Conservation (phyloP, 176 grass and related monocot species). For the Eleusine coracana region DNA sequence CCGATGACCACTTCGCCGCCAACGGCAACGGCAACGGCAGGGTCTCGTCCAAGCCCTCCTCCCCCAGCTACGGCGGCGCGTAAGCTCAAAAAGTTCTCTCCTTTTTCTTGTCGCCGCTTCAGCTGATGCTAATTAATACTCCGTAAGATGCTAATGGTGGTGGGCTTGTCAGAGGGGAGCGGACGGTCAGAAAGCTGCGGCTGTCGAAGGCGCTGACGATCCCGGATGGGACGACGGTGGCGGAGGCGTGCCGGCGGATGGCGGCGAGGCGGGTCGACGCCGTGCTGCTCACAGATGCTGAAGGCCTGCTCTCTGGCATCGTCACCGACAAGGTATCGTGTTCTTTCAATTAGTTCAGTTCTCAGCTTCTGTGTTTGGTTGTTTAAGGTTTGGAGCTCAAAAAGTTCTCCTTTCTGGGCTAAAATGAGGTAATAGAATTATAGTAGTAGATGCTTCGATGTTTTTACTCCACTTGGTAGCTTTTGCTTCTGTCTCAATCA, state of each 20-base stretch:
- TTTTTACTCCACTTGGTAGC: slow-evolving; percentile 20
- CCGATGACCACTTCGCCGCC: slow-evolving; percentile 21
- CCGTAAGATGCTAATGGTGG: neutral
- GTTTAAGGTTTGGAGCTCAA: neutral
- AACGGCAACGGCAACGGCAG: slow-evolving; percentile 34
- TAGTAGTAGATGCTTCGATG: slow-evolving; percentile 15
- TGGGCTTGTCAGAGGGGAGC: slow-evolving; percentile 62
- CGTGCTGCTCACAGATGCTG: slow-evolving; percentile 78
- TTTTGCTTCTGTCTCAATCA: slow-evolving; percentile 44
- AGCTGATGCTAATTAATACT: neutral
- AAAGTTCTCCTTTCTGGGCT: neutral
- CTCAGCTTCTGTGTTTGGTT: neutral
- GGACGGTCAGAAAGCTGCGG: slow-evolving; percentile 90
- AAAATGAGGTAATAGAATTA: neutral
- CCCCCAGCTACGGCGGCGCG: slow-evolving; percentile 45
- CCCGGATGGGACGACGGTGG: slow-evolving; percentile 72
- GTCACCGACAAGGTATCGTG: slow-evolving; percentile 78
- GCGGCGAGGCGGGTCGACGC: slow-evolving; percentile 67
- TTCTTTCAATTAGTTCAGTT: neutral
- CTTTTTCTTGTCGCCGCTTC: neutral
- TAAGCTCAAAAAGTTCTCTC: slow-evolving; percentile 33
- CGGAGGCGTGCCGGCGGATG: slow-evolving; percentile 86
- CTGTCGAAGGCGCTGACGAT: slow-evolving; percentile 91
- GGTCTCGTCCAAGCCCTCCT: slow-evolving; percentile 43
- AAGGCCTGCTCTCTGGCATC: slow-evolving; percentile 90